Evolutionary conservation across 2,329 filamentous ascomycete genomes (phyloP).

Genomic region (Seiridium cupressi): DNA sequence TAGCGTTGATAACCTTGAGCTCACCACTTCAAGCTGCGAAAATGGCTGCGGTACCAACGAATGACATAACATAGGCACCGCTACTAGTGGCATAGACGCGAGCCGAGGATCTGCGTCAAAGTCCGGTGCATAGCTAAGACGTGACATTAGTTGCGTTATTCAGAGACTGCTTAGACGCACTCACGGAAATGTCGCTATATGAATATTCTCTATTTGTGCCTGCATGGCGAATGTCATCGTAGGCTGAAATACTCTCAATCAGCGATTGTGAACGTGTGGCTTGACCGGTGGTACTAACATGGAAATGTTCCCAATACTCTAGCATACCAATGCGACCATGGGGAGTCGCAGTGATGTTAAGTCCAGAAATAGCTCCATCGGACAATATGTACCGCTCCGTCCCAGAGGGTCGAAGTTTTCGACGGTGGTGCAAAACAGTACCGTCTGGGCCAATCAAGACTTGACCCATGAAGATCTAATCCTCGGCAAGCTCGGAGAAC

Average conservation of each 20-base stretch:
- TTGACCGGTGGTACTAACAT: background rate
- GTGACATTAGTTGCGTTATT: background rate
- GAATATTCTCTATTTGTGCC: background rate
- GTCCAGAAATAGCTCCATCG: background rate
- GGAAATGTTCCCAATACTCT: background rate
- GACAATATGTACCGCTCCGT: background rate
- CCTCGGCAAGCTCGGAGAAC: background rate
- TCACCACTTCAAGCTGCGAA: too few relatives aligned
- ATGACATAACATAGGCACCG: background rate
- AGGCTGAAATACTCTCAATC: background rate
- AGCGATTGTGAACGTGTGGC: background rate
- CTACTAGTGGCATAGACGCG: background rate
- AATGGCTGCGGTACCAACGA: background rate
- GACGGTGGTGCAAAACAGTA: background rate
- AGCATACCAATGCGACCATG: background rate
- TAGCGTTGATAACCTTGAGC: background rate
- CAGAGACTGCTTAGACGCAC: background rate
- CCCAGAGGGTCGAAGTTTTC: background rate
- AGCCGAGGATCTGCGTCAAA: background rate
- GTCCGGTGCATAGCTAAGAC: background rate
- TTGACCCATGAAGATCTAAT: background rate
- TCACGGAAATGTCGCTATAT: background rate
- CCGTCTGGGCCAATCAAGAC: background rate
- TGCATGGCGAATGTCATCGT: slow-evolving; percentile 1
- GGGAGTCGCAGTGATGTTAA: background rate